Evolutionary conservation across 176 grass and related monocot genomes (phyloP).

Genomic region (Ananas comosus): DNA sequence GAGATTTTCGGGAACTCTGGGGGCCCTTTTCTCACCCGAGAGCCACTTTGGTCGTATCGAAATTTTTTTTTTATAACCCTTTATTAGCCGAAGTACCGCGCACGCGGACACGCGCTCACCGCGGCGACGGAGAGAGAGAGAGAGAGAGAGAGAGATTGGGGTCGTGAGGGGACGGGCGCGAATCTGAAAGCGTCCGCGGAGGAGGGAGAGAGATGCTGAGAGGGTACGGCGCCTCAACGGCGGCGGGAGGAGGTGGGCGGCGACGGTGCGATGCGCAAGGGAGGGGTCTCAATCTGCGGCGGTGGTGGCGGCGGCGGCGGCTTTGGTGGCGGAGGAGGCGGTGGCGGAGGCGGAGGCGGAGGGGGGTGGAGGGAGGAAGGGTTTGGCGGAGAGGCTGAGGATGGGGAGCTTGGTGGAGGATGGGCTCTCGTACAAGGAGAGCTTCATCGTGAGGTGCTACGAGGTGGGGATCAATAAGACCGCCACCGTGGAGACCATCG

Average conservation of each 20-base stretch:
- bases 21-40: too few species aligned
- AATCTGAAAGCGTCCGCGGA: neutral
- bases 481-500: constrained; percentile 91
- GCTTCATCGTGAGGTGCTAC: constrained; percentile 77
- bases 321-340: neutral
- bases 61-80: too few species aligned
- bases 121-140: too few species aligned
- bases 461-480: constrained; percentile 98
- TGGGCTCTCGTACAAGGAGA: constrained; percentile 88
- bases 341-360: neutral
- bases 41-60: too few species aligned
- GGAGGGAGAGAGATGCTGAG: neutral
- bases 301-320: too few species aligned
- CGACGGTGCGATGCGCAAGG: neutral
- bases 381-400: constrained; percentile 60
- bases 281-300: too few species aligned
- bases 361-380: constrained; percentile 8
- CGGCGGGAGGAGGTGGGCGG: neutral
- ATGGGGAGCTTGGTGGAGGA: constrained; percentile 76
- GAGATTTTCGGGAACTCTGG: too few species aligned
- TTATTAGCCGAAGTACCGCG: too few species aligned
- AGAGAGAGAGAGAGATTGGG: neutral
- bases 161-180: neutral
- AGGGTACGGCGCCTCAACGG: neutral
- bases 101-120: too few species aligned